A percentile compares a stretch with the other conserved stretches of the same genome.
Conservation (phyloP, 73 alveolate genomes). For the Tetrahymena malaccensis region DNA sequence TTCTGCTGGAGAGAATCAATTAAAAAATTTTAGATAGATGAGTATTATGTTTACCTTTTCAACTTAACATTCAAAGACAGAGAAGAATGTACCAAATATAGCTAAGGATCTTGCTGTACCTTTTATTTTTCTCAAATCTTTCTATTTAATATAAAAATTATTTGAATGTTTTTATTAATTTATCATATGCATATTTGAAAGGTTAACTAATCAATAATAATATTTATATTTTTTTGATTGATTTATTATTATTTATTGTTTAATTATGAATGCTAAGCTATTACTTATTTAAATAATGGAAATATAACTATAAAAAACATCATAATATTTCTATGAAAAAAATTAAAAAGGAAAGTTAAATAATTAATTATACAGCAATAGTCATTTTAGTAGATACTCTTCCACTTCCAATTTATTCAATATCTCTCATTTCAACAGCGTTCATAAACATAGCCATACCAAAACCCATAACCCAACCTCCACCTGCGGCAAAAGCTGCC, state of each 20-base stretch:
- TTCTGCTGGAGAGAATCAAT: not conserved
- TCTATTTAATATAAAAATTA: constrained; percentile 4
- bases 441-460: constrained; percentile 38
- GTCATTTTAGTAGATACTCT: not conserved
- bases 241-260: too few relatives aligned
- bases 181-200: too few relatives aligned
- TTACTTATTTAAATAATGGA: too few relatives aligned
- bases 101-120: constrained; percentile 29
- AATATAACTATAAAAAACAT: not conserved
- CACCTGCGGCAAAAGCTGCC: constrained; percentile 36
- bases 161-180: not conserved
- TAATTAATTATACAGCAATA: not conserved
- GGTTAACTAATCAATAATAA: too few relatives aligned
- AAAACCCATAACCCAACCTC: constrained; percentile 47
- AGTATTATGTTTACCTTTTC: constrained; percentile 1
- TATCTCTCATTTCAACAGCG: constrained; percentile 46
- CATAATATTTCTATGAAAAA: not conserved
- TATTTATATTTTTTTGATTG: too few relatives aligned
- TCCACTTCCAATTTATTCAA: constrained; percentile 33
- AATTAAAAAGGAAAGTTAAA: not conserved
- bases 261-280: too few relatives aligned
- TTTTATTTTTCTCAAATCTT: constrained; percentile 13
- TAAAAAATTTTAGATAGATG: too few relatives aligned
- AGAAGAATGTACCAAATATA: constrained; percentile 22
- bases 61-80: constrained; percentile 37